Base-by-base conservation (phyloP, 2,329 filamentous ascomycete species). In the Clarireedia sp. region DNA sequence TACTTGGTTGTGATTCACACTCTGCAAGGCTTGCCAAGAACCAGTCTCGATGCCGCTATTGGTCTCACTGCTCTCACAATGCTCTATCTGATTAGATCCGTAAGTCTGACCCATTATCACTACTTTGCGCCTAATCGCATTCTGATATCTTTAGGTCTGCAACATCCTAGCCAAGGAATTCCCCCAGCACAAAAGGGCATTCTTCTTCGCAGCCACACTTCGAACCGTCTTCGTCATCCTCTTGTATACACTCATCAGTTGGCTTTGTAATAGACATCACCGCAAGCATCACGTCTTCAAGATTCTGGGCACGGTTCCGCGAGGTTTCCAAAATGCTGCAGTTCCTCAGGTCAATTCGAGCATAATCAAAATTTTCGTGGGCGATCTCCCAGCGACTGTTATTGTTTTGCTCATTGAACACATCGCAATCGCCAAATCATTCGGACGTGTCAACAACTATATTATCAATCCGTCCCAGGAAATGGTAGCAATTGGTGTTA, bases 351-450 rank as follows among this genome's bases (percentile, higher is more conserved):
- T 97, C 57, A 82, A 87, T 61, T 71, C 70, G 0, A 70, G 76
- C 0, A 80, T 96, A 51, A 80, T 96, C 66, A 77, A 74, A 2
- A 73, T 81, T 0, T 90, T 95, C 66, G 77, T 80, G 1, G 75
- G 77, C 44, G 79, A 96, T 60, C 75, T 97, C 3, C 94, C 94
- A 0, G 87, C 88, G 7, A 86, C 87, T 0, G 85, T 96, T 51
- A 95, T 97, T 62, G 91, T 99, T n/a, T 78, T 97, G 56, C 78
- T 97, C 37, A 95, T 97, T 59, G 94, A 97, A 72, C 92, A 97
- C 69, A 96, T 97, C 64, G 90, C 92, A 48, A 96, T 97, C 60
- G 90, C 91, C 17, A 99, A 97, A 71, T 96, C 92, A 0, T 97
- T 99, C 63, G 94, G 94, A 9, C 82, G 92, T 57, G 82, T 96